Evolutionary conservation across 139 green algal genomes (phyloP).

Genomic region (Chara braunii): DNA sequence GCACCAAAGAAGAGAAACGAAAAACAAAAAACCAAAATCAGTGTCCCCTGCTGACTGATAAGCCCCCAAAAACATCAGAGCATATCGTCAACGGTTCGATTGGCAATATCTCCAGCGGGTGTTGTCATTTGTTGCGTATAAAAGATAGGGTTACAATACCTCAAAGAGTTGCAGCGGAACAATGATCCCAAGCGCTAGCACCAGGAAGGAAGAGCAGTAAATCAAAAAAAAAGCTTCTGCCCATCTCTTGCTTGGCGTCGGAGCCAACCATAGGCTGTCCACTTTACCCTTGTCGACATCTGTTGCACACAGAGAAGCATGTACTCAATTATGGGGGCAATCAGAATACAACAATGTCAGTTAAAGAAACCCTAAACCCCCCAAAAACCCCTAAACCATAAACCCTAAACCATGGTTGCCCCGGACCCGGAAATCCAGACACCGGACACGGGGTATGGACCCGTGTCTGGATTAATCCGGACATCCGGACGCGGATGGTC

Average conservation of each 20-base stretch:
- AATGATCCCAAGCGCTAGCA: constrained; percentile 74
- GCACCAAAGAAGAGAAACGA: no score
- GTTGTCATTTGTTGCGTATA: not conserved
- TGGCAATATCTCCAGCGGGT: not conserved
- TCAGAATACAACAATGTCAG: no score
- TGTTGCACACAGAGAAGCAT: no score
- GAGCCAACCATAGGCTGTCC: constrained; percentile 57
- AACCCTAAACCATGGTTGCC: no score
- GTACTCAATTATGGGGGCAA: no score
- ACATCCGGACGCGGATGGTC: no score
- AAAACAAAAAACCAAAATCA: not conserved
- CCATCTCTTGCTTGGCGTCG: constrained; percentile 78
- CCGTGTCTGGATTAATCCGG: no score
- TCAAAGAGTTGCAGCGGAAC: constrained; percentile 88
- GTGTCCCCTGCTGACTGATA: not conserved
- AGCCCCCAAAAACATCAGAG: not conserved
- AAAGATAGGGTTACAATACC: constrained; percentile 40
- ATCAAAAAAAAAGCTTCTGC: constrained; percentile 80
- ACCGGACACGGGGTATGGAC: no score
- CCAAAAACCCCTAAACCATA: no score
- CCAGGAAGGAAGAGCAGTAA: constrained; percentile 89
- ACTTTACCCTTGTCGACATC: not conserved
- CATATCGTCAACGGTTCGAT: no score
- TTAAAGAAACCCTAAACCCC: no score
- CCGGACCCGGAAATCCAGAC: no score